Conservation (phyloP, 768 basidiomycete genomes). For the Suillus paluster region DNA sequence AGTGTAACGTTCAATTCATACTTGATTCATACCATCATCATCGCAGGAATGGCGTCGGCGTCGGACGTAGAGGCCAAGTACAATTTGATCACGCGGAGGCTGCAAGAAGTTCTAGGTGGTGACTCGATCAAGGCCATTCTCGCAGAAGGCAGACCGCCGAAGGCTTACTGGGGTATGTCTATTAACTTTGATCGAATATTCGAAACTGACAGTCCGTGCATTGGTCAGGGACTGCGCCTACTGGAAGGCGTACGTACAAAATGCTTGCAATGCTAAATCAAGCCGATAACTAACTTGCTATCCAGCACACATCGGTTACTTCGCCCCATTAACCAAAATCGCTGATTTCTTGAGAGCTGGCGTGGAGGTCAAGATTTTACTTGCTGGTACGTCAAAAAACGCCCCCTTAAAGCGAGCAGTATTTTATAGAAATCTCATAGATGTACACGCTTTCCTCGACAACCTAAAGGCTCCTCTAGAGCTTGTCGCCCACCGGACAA, state of each 20-base stretch:
- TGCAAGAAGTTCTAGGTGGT: constrained; percentile 88
- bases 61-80: constrained; percentile 53
- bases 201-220: constrained; percentile 7
- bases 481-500: constrained; percentile 83
- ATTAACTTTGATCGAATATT: constrained; percentile 7
- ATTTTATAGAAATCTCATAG: constrained; percentile 39
- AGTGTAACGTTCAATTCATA: no score
- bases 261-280: neutral
- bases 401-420: neutral
- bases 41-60: constrained; percentile 33
- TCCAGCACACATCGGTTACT: constrained; percentile 95
- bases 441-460: constrained; percentile 97
- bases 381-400: constrained; percentile 60
- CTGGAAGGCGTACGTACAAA: constrained; percentile 80
- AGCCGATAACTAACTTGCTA: neutral
- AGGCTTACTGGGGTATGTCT: constrained; percentile 89
- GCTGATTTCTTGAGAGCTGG: constrained; percentile 94
- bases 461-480: constrained; percentile 95
- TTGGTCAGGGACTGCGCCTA: constrained; percentile 82
- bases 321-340: constrained; percentile 92
- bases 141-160: constrained; percentile 73
- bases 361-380: constrained; percentile 84
- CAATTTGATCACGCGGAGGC: constrained; percentile 81
- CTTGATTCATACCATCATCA: neutral
- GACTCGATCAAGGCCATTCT: constrained; percentile 84